Conservation (phyloP, 768 basidiomycete species). For the Tricholoma saponaceum region DNA sequence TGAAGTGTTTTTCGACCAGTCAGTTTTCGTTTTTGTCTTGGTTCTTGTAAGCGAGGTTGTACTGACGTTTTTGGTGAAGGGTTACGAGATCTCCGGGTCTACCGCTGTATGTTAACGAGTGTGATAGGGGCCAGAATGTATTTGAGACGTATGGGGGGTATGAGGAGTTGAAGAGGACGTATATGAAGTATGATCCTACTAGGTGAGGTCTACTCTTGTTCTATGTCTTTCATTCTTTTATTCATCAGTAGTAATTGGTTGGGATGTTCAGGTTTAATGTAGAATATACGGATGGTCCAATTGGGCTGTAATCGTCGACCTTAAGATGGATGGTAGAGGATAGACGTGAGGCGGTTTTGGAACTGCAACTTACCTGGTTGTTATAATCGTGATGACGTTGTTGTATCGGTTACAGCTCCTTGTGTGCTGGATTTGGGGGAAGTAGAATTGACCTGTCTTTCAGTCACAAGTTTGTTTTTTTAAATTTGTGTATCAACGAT, state of each 20-base stretch:
- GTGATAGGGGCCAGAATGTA: slow-evolving; percentile 32
- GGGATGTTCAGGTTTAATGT: slow-evolving; percentile 27
- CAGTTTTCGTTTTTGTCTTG: background rate
- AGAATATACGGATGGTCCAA: slow-evolving; percentile 27
- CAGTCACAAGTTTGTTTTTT: no score
- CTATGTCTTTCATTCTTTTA: no score
- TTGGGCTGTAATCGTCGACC: slow-evolving; percentile 20
- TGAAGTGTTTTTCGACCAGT: slow-evolving; percentile 1
- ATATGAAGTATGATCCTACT: slow-evolving; percentile 41
- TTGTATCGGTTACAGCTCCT: no score
- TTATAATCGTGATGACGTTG: no score
- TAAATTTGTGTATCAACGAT: no score
- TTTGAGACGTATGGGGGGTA: slow-evolving; percentile 37
- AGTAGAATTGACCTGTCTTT: no score
- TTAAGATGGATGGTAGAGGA: no score
- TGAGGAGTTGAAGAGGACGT: slow-evolving; percentile 30
- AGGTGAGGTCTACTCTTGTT: slow-evolving; percentile 20
- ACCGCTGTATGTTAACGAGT: slow-evolving; percentile 38
- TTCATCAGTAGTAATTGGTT: no score
- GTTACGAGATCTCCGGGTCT: slow-evolving; percentile 32
- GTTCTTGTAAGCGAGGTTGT: background rate
- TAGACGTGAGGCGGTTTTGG: no score
- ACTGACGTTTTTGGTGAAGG: slow-evolving; percentile 16
- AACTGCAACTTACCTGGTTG: no score
- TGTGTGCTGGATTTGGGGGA: no score